These are phyloP conservation scores for Penicillium roqueforti DNA, from an alignment of 495 filamentous ascomycete genomes.

Conservation along the genomic window DNA sequence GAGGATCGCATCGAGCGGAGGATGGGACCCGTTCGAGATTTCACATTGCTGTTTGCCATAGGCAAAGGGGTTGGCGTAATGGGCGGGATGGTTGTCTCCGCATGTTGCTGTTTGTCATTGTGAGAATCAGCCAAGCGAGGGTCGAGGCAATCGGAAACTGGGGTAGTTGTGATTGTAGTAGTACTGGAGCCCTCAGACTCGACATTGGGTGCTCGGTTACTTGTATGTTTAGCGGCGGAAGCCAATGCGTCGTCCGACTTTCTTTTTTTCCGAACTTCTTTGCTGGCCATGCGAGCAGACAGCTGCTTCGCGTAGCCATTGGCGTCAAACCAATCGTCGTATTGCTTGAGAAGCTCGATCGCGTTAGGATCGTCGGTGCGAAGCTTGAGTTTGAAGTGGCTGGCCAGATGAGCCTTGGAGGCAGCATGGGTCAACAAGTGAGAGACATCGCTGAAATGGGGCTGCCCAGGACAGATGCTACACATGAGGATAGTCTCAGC, in stretches of 20 bases:
- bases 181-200: constrained; percentile 2
- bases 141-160: constrained; percentile 29
- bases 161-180: neutral
- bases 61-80: neutral
- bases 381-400: constrained; percentile 69
- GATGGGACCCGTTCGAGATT: neutral
- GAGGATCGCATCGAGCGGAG: neutral
- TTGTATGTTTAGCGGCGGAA: neutral
- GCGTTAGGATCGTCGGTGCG: constrained; percentile 52
- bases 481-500: constrained; percentile 63
- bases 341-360: constrained; percentile 49
- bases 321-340: constrained; percentile 64
- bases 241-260: constrained; percentile 21
- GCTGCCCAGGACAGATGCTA: constrained; percentile 72
- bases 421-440: constrained; percentile 84
- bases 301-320: constrained; percentile 64
- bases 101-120: constrained; percentile 1
- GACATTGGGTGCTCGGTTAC: neutral
- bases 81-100: neutral
- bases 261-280: constrained; percentile 58
- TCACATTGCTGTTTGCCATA: neutral
- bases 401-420: constrained; percentile 77
- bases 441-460: constrained; percentile 79
- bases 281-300: constrained; percentile 64
- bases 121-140: constrained; percentile 31